Conservation (phyloP, 495 filamentous ascomycete genomes). For the Aspergillus bridgeri region DNA sequence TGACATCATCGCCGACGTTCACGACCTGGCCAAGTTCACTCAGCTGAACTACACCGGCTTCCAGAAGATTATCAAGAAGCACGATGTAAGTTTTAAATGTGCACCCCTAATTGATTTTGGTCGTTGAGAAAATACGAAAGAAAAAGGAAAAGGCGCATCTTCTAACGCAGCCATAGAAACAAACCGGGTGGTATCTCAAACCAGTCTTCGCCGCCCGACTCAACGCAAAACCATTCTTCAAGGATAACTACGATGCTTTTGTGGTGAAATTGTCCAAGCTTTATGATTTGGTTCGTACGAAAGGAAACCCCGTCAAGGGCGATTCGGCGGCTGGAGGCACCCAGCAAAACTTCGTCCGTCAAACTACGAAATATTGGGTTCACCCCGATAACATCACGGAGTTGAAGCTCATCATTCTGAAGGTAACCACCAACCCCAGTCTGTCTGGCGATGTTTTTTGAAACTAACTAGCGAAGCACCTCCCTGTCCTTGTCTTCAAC, state of each 20-base stretch:
- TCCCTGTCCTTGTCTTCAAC: slow-evolving; percentile 97
- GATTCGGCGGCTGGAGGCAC: slow-evolving; percentile 86
- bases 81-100: slow-evolving; percentile 64
- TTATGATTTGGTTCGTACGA: slow-evolving; percentile 89
- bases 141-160: background rate
- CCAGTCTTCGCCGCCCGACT: slow-evolving; percentile 91
- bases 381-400: slow-evolving; percentile 98
- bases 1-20: slow-evolving; percentile 98
- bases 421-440: slow-evolving; percentile 40
- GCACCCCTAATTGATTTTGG: background rate
- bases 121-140: background rate
- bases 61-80: slow-evolving; percentile 99
- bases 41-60: slow-evolving; percentile 99
- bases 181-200: slow-evolving; percentile 88
- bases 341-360: slow-evolving; percentile 93
- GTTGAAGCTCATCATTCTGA: slow-evolving; percentile 92
- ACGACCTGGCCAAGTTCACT: slow-evolving; percentile 97
- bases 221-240: slow-evolving; percentile 95
- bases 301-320: slow-evolving; percentile 87
- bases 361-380: slow-evolving; percentile 99
- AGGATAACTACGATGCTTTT: slow-evolving; percentile 96
- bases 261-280: slow-evolving; percentile 94
- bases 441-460: background rate
- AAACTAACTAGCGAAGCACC: slow-evolving; percentile 52
- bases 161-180: slow-evolving; percentile 60